Evolutionary conservation across 1,284 basidiomycete species (phyloP), one percentile per base, ranked within the genome.

Genomic region (Austroboletus niveus): DNA sequence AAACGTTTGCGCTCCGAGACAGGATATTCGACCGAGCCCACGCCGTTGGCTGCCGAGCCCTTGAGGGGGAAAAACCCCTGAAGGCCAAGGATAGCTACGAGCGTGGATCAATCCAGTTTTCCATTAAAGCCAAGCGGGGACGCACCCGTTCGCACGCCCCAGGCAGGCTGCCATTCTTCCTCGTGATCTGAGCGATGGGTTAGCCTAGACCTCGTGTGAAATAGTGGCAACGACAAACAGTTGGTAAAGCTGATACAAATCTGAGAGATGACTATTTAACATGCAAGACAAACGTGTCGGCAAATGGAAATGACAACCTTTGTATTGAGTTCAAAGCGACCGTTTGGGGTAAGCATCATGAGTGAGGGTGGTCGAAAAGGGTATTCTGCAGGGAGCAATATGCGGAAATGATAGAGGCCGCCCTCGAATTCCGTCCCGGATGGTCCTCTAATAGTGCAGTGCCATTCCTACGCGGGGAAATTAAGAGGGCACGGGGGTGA

Each of bases 151-250:
- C 95, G 82, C 27, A 98, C 91, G 51, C 95, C 95, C 95, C 95
- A 98, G 12, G 95, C 94, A 31, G 95, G 95, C 71, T 97, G 94
- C 95, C 95, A 98, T 41, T 89, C 75, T 61, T 94, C 90, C 72
- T 92, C 89, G 57, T 92, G 89, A 74, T 90, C 87, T 89, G 62
- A 42, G 50, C 45, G 52, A 56, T 55, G 53, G 53, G 48, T 61
- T 55, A 57, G 59, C 61, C 52, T 61, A 63, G 59, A 54, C 58
- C 59, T 45, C 36, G 42, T 55, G 55, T 55, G 57, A 60, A 55
- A 57, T 52, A 20, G 48, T 17, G 43, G 46, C 30, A 43, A 32
- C 44, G 47, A 77, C 81, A 52, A 57, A 90, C 88, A 94, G 57
- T 80, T 92, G 11, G 92, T 95, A 65, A 95, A 89, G 62, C 92